A percentile compares a stretch with the other conserved stretches of the same genome.
Evolutionary conservation across 345 rosid genomes (phyloP).

Genomic region (Populus deltoides): DNA sequence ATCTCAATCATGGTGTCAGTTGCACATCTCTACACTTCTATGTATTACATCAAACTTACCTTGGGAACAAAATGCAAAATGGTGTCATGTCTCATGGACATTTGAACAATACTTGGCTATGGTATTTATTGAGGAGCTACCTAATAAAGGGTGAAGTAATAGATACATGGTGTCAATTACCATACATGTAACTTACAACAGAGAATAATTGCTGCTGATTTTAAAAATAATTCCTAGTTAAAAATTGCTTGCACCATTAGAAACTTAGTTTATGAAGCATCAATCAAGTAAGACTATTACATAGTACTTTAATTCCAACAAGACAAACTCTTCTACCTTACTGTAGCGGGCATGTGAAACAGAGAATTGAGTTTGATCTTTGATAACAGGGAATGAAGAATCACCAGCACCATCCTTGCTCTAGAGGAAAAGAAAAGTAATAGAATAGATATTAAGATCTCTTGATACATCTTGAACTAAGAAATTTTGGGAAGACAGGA

Average conservation of each 20-base stretch:
- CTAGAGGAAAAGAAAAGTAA: conserved; percentile 34
- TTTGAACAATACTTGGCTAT: conserved; percentile 6
- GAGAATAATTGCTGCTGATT: neutral
- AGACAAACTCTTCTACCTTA: conserved; percentile 54
- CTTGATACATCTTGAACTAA: conserved; percentile 4
- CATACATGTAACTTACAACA: neutral
- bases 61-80: neutral
- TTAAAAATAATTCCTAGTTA: neutral
- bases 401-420: conserved; percentile 91
- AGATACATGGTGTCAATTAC: neutral
- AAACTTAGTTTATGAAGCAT: neutral
- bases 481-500: conserved; percentile 8
- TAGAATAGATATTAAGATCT: conserved; percentile 15
- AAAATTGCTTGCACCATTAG: neutral
- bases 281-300: neutral
- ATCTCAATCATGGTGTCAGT: neutral
- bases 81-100: neutral
- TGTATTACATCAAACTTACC: neutral
- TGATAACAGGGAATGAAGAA: conserved; percentile 85
- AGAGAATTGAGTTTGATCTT: conserved; percentile 81
- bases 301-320: neutral
- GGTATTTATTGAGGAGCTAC: neutral
- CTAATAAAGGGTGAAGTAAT: neutral
- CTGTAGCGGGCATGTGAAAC: conserved; percentile 89
- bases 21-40: neutral